Percentiles rank a stretch among this genome's conserved stretches.
These are phyloP conservation scores for Hamamelis virginiana DNA, from an alignment of 164 flowering plant species.

Conservation along the genomic window DNA sequence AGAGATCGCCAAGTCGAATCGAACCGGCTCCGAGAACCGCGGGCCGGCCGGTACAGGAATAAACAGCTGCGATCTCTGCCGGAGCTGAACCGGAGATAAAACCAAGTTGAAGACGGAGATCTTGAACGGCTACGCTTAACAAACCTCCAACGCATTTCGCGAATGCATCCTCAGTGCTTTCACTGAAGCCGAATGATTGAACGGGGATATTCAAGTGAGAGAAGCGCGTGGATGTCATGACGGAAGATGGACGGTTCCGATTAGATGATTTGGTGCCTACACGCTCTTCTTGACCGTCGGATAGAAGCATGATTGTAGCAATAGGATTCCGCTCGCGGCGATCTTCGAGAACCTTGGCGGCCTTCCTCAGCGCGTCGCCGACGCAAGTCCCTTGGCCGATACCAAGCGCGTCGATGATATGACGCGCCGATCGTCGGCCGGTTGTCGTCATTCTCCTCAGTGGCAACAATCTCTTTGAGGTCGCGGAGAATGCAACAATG, in stretches of 20 bases:
- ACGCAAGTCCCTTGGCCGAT: constrained; percentile 21
- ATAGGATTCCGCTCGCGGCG: constrained; percentile 39
- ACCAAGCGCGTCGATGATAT: constrained; percentile 32
- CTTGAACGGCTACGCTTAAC: constrained; percentile 44
- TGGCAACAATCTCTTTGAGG: constrained; percentile 33
- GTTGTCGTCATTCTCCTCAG: constrained; percentile 32
- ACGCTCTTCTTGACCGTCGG: constrained; percentile 23
- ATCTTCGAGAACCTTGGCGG: constrained; percentile 47
- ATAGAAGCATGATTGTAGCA: constrained; percentile 31
- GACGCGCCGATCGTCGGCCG: constrained; percentile 36
- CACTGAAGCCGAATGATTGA: constrained; percentile 25
- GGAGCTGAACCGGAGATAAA: constrained; percentile 38
- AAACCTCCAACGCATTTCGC: constrained; percentile 34
- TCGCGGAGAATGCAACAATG: constrained; percentile 35
- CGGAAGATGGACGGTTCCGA: constrained; percentile 1
- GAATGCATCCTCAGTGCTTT: constrained; percentile 30
- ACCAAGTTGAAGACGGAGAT: constrained; percentile 42
- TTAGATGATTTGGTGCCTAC: neutral
- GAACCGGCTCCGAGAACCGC: constrained; percentile 32
- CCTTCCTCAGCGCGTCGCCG: constrained; percentile 46
- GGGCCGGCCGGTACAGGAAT: constrained; percentile 35
- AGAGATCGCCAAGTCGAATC: constrained; percentile 43
- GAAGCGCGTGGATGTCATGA: constrained; percentile 30
- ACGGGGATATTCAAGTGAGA: constrained; percentile 45
- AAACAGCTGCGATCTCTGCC: constrained; percentile 48